Base-by-base conservation (phyloP, 148 eudicot species). In the Cornus florida region DNA sequence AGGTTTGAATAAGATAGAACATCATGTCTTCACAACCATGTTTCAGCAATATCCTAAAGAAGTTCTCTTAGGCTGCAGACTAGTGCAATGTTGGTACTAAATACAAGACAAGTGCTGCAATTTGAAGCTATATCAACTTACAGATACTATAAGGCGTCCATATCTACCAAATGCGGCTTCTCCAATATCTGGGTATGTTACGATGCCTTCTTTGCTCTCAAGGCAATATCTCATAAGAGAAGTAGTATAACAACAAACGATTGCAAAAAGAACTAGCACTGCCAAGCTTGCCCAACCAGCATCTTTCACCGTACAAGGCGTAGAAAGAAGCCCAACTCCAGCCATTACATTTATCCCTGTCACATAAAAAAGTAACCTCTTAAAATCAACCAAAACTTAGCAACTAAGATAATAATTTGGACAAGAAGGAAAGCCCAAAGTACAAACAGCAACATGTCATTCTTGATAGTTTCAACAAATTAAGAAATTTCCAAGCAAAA, bases 161-260 rank as follows among this genome's bases (percentile, higher is more conserved):
- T 77, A 88, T 86, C 82, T 93, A 64, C 99, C 99, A 80, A 93
- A 96, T n/a, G 99, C 99, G 60, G 99, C 99, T 89, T 96, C 97
- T 80, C 99, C 99, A 38, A 96, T 83, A 75, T 96, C 99, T 5
- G 99, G 97, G 75, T 88, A 96, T 38, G 88, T 87, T 76, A 89
- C 48, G 57, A 96, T 90, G 43, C 91, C 97, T 53, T 88, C 88
- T 69, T 73, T 86, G 84, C 91, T 93, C 86, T 93, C 99, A 46
- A 96, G 89, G 83, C 99, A 93, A 74, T 83, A 31, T 81, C 89
- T 87, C 99, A 96, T 93, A 53, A 96, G 97, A 74, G 84, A 82
- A 81, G 97, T 95, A 17, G 99, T 93, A 81, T 89, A 96, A 81
- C 92, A 93, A 81, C 97, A 92, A 71, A 96, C 50, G 8, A 86